Evolutionary conservation across 257 asterid species (phyloP).

Genomic region (Henckelia pumila): DNA sequence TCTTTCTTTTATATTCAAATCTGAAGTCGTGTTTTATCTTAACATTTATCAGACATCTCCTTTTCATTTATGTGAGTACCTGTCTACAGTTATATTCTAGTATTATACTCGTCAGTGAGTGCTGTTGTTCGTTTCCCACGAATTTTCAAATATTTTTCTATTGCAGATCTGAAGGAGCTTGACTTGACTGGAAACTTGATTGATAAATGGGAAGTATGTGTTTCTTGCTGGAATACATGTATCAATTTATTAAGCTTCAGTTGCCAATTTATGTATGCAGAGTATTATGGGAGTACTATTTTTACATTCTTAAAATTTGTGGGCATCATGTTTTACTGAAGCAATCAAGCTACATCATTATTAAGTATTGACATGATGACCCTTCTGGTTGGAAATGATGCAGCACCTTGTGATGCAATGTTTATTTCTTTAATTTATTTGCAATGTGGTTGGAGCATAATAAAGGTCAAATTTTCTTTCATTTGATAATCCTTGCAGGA

Average conservation of each 20-base stretch:
- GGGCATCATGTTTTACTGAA: not conserved
- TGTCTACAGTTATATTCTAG: slow-evolving; percentile 10
- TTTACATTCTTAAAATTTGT: slow-evolving; percentile 13
- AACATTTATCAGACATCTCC: not conserved
- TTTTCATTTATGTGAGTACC: not conserved
- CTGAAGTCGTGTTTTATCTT: slow-evolving; percentile 12
- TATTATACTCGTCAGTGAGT: slow-evolving; percentile 8
- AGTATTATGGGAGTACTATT: slow-evolving; percentile 16
- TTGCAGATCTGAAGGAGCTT: slow-evolving; percentile 89
- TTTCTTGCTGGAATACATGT: slow-evolving; percentile 22
- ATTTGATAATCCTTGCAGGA: slow-evolving; percentile 47
- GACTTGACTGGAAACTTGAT: slow-evolving; percentile 91
- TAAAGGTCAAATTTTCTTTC: not conserved
- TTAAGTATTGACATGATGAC: slow-evolving; percentile 13
- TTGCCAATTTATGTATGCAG: not conserved
- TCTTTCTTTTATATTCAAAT: slow-evolving; percentile 9
- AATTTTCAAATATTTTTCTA: slow-evolving; percentile 21
- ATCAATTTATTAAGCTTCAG: slow-evolving; percentile 16
- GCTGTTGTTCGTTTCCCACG: slow-evolving; percentile 3
- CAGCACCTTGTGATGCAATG: slow-evolving; percentile 2
- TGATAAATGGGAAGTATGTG: slow-evolving; percentile 74
- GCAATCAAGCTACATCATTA: slow-evolving; percentile 1
- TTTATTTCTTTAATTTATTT: slow-evolving; percentile 2
- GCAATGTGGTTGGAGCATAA: slow-evolving; percentile 7
- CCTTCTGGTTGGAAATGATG: slow-evolving; percentile 21